A percentile compares a stretch with the other conserved stretches of the same genome.
phyloP scores from a whole-genome alignment of 306 rosid genomes.

The Castanopsis chinensis region DNA sequence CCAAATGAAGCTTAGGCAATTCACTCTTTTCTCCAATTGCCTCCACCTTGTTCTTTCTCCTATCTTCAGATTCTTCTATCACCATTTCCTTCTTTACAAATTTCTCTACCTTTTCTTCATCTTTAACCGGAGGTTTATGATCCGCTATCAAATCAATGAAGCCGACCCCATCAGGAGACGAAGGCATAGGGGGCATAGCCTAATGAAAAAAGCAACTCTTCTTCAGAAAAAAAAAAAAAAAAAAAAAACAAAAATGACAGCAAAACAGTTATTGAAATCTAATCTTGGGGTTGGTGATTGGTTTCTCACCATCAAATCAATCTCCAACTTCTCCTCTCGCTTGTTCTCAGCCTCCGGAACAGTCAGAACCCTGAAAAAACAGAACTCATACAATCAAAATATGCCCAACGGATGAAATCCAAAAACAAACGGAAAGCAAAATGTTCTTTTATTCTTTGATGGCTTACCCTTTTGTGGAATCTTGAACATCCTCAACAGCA shows the following conservation, averaged over 20 bases:
- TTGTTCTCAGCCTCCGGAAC: slow-evolving; percentile 24
- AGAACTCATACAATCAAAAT: slow-evolving; percentile 11
- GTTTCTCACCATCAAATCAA: slow-evolving; percentile 74
- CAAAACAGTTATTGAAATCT: slow-evolving; percentile 14
- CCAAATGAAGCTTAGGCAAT: slow-evolving; percentile 34
- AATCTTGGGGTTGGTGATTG: slow-evolving; percentile 15
- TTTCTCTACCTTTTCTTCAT: slow-evolving; percentile 39
- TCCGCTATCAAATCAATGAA: slow-evolving; percentile 28
- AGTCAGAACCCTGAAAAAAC: slow-evolving; percentile 36
- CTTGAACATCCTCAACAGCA: slow-evolving; percentile 18
- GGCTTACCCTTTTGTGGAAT: slow-evolving; percentile 49
- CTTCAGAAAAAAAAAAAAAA: slow-evolving; percentile 18
- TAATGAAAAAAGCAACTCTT: slow-evolving; percentile 24
- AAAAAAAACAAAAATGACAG: slow-evolving; percentile 9
- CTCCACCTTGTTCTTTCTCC: slow-evolving; percentile 25
- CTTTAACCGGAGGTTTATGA: slow-evolving; percentile 27
- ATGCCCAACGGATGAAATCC: not conserved
- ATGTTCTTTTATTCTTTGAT: slow-evolving; percentile 14
- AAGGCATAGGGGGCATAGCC: slow-evolving; percentile 62
- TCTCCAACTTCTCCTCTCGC: slow-evolving; percentile 44
- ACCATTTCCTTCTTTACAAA: slow-evolving; percentile 19
- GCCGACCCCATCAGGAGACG: slow-evolving; percentile 33
- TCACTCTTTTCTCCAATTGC: slow-evolving; percentile 30
- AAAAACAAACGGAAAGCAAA: not conserved
- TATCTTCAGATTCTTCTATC: slow-evolving; percentile 31